Evolutionary conservation across 345 rosid species (phyloP).

Genomic region (Eucalyptus albens): DNA sequence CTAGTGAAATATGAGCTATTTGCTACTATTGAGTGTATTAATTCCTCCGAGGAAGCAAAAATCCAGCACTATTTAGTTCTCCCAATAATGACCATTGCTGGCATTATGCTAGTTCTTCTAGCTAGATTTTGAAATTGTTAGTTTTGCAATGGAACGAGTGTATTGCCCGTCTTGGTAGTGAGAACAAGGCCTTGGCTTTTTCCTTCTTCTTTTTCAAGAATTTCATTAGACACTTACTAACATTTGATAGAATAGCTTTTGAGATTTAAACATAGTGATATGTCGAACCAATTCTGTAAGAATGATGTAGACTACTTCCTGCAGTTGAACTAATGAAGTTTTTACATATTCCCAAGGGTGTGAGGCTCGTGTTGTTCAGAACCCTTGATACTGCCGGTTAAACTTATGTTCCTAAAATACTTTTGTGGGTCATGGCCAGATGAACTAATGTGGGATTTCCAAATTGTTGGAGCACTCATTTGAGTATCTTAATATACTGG

Average conservation of each 20-base stretch:
- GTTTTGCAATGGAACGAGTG: not conserved
- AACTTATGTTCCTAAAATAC: not conserved
- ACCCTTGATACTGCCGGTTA: not conserved
- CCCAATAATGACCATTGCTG: not conserved
- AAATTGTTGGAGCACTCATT: not conserved
- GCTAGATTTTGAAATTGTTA: not conserved
- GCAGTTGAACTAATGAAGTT: not conserved
- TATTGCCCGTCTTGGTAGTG: not conserved
- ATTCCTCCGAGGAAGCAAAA: not conserved
- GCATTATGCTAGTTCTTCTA: not conserved
- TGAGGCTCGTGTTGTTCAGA: not conserved
- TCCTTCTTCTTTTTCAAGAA: not conserved
- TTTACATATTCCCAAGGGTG: not conserved
- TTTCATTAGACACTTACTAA: not conserved
- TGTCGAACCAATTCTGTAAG: not conserved
- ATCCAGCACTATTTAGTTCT: not conserved
- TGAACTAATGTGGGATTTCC: not conserved
- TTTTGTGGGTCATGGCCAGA: not conserved
- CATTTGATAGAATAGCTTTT: not conserved
- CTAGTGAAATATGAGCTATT: not conserved
- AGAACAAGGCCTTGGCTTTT: not conserved
- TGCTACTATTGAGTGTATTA: not conserved
- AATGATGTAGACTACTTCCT: not conserved
- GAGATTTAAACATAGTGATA: too few species aligned
- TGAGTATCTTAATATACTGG: not conserved